phyloP scores from a whole-genome alignment of 208 protist species.

The Hexamita inflata region DNA sequence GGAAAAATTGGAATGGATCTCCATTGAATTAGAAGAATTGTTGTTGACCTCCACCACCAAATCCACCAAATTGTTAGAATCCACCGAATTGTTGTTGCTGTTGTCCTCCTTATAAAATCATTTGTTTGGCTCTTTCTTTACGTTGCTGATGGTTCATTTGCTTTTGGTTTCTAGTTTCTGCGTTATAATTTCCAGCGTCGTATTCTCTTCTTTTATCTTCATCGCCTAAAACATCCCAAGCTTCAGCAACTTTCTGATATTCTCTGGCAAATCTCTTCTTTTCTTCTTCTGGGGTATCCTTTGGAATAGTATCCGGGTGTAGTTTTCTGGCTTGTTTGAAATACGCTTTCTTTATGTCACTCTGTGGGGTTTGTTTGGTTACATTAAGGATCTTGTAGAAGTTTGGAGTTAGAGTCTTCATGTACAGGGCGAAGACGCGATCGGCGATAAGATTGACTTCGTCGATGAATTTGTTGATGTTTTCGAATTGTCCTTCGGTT shows the following conservation, averaged over 20 bases:
- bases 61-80: no score
- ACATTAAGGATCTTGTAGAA: slow-evolving; percentile 11
- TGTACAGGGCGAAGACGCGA: no score
- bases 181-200: neutral
- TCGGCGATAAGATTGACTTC: no score
- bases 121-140: neutral
- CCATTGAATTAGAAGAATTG: no score
- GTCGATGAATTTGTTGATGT: no score
- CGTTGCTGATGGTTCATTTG: neutral
- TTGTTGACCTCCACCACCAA: no score
- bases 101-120: no score
- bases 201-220: neutral
- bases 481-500: no score
- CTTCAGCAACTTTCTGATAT: slow-evolving; percentile 5
- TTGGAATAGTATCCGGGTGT: neutral
- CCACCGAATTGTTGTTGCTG: no score
- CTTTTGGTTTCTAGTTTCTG: neutral
- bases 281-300: neutral
- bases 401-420: no score
- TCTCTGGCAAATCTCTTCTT: neutral
- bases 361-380: neutral
- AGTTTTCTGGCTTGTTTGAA: neutral
- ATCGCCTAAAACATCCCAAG: slow-evolving; percentile 9
- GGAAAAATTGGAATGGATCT: no score
- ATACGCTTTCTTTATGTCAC: neutral